A percentile compares a stretch with the other conserved stretches of the same genome.
Conservation (phyloP, 768 basidiomycete species). For the Naganishia vaughanmartiniae region DNA sequence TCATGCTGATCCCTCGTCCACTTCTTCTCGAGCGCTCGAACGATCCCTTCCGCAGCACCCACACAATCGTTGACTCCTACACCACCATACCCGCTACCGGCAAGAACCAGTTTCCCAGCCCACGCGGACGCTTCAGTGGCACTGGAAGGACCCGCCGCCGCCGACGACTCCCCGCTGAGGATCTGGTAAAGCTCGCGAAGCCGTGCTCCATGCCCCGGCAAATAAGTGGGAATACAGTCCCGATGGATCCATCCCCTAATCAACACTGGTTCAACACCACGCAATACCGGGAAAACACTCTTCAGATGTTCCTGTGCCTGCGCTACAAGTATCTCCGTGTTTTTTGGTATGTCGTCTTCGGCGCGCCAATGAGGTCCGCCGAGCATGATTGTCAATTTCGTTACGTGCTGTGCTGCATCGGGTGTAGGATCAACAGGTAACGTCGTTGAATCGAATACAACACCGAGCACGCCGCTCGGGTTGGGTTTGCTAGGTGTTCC, state of each 20-base stretch:
- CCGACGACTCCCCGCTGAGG: constrained; percentile 41
- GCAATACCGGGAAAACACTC: constrained; percentile 42
- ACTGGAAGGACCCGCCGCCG: not conserved
- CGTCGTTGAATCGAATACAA: constrained; percentile 83
- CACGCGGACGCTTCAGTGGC: constrained; percentile 50
- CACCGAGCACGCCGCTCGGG: constrained; percentile 61
- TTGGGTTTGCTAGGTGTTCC: constrained; percentile 51
- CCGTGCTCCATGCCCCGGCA: constrained; percentile 68
- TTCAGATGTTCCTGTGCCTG: constrained; percentile 37
- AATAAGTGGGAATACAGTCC: constrained; percentile 74
- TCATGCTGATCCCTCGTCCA: not conserved
- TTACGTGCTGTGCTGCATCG: constrained; percentile 52
- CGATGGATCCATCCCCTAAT: constrained; percentile 54
- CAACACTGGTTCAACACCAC: constrained; percentile 40
- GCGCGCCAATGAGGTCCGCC: constrained; percentile 69
- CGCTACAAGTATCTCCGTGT: constrained; percentile 15
- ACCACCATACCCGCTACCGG: constrained; percentile 82
- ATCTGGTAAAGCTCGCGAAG: constrained; percentile 62
- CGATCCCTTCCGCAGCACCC: constrained; percentile 64
- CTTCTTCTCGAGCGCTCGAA: constrained; percentile 27
- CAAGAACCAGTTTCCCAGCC: constrained; percentile 60
- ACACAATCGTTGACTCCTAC: constrained; percentile 86
- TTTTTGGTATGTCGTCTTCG: constrained; percentile 33
- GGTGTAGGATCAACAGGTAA: constrained; percentile 62
- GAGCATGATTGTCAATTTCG: constrained; percentile 86